These are phyloP conservation scores for Zygotorulaspora florentina DNA, from an alignment of 805 yeast species.

Conservation along the genomic window DNA sequence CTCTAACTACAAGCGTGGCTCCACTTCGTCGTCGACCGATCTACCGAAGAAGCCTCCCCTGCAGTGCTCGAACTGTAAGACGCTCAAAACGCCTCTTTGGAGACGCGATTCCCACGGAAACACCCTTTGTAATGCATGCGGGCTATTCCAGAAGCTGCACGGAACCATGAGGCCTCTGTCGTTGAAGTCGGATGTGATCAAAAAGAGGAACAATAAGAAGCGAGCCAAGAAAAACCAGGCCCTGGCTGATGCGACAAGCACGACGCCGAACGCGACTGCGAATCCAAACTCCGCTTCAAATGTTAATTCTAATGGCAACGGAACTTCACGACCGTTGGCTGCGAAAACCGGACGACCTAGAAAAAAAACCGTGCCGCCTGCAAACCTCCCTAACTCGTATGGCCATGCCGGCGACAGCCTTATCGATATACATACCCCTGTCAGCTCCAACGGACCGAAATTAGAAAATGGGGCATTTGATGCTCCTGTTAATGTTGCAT, in stretches of 20 bases:
- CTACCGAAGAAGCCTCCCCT: constrained; percentile 33
- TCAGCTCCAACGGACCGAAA: constrained; percentile 11
- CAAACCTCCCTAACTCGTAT: neutral
- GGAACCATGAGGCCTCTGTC: constrained; percentile 94
- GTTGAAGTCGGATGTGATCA: constrained; percentile 86
- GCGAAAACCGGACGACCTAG: constrained; percentile 2
- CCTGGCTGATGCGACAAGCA: constrained; percentile 4
- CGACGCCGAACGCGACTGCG: constrained; percentile 1
- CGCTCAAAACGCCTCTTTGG: constrained; percentile 93
- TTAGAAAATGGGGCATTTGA: constrained; percentile 7
- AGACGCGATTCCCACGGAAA: constrained; percentile 88
- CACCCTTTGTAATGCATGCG: constrained; percentile 95
- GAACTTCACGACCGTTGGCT: neutral
- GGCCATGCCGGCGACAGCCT: neutral
- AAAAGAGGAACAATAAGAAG: constrained; percentile 64
- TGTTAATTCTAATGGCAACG: constrained; percentile 5
- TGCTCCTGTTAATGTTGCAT: constrained; percentile 3
- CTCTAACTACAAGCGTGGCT: constrained; percentile 25
- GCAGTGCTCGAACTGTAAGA: constrained; percentile 82
- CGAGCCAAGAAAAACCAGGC: constrained; percentile 41
- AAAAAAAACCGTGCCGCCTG: neutral
- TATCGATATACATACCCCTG: neutral
- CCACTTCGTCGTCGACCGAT: constrained; percentile 20
- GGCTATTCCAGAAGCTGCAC: constrained; percentile 83
- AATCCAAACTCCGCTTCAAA: constrained; percentile 2